Conservation (phyloP, 805 yeast genomes). For the Metschnikowia baotianmanensis region DNA sequence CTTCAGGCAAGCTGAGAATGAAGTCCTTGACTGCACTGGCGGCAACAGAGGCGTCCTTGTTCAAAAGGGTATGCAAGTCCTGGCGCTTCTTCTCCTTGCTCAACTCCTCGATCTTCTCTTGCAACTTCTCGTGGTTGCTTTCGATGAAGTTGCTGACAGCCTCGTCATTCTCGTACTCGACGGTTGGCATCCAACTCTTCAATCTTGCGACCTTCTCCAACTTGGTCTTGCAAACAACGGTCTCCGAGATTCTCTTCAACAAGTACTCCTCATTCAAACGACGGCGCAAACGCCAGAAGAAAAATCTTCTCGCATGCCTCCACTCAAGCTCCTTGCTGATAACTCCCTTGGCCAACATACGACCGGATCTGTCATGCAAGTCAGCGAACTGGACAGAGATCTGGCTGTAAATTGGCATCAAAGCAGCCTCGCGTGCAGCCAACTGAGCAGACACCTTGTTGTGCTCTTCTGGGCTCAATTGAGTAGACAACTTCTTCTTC, state of each 20-base stretch:
- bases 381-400: conserved; percentile 96
- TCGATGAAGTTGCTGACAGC: conserved; percentile 86
- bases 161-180: conserved; percentile 69
- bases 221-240: conserved; percentile 55
- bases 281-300: conserved; percentile 98
- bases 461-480: conserved; percentile 61
- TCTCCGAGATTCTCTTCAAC: conserved; percentile 67
- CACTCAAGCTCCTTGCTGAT: conserved; percentile 84
- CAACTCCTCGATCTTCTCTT: conserved; percentile 58
- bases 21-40: conserved; percentile 36
- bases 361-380: conserved; percentile 94
- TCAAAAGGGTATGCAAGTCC: conserved; percentile 53
- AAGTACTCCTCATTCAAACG: conserved; percentile 91
- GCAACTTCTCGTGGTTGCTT: conserved; percentile 64
- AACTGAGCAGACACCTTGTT: conserved; percentile 63
- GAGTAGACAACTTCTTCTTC: conserved; percentile 55
- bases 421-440: conserved; percentile 70
- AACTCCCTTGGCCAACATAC: conserved; percentile 94
- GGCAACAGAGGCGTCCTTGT: conserved; percentile 31
- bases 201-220: conserved; percentile 84
- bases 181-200: conserved; percentile 81
- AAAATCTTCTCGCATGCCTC: conserved; percentile 87
- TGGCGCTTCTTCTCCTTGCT: conserved; percentile 66
- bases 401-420: conserved; percentile 88
- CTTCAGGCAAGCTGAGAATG: conserved; percentile 32